These are phyloP conservation scores for Paraconiothyrium sp. DNA, from an alignment of 2,329 filamentous ascomycete genomes.

Conservation along the genomic window DNA sequence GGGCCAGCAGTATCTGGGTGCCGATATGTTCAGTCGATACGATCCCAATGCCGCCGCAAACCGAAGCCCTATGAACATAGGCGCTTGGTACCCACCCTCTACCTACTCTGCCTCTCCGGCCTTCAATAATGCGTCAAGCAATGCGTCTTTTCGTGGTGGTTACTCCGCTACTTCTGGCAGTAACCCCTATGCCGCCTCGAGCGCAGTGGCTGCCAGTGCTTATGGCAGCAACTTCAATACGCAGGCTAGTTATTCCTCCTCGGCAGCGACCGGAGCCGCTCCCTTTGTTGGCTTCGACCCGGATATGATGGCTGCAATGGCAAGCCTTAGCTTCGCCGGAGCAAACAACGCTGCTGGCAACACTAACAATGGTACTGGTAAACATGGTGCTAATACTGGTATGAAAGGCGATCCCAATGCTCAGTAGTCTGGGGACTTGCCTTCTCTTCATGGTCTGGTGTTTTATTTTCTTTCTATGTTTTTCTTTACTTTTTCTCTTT, in stretches of 20 bases:
- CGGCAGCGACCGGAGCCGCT: constrained; percentile 15
- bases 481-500: background rate
- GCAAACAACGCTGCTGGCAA: background rate
- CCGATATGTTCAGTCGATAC: constrained; percentile 36
- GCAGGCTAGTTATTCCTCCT: constrained; percentile 9
- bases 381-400: background rate
- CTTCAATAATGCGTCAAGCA: constrained; percentile 32
- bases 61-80: constrained; percentile 45
- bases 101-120: constrained; percentile 35
- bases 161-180: constrained; percentile 25
- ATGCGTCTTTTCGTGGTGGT: constrained; percentile 34
- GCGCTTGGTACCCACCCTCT: constrained; percentile 41
- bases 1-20: constrained; percentile 32
- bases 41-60: constrained; percentile 33
- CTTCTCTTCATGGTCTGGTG: background rate
- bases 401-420: background rate
- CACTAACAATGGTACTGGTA: background rate
- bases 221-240: background rate
- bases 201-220: background rate
- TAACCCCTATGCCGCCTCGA: background rate
- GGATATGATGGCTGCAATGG: constrained; percentile 11
- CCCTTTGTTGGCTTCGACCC: constrained; percentile 7
- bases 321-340: background rate
- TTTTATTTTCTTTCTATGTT: background rate
- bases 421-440: background rate